Base-by-base conservation (phyloP, 1,284 basidiomycete genomes). In the Sporisorium scitamineum region DNA sequence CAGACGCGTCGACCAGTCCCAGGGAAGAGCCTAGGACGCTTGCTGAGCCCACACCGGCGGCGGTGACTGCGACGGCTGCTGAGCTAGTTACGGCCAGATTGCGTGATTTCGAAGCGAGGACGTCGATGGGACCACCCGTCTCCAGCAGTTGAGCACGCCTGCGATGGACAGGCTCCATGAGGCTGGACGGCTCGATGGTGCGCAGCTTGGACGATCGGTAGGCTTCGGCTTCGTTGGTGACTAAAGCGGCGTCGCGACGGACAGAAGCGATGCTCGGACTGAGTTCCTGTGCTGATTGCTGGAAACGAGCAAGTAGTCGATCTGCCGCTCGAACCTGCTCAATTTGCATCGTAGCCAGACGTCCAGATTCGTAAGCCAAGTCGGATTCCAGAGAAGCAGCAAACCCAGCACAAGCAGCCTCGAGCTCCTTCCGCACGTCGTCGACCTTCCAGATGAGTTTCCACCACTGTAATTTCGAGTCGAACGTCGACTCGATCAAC, bases 391-490 rank as follows among this genome's bases (percentile, higher is more conserved):
- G 68, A 13, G 76, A 69, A 9, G 57, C 58, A 8, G 80, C 80
- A 56, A 80, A 81, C 34, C 78, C 72, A 34, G 67, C 65, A 34
- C 78, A 76, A 1, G 80, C 74, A 2, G 61, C 45, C 29, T 79
- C 76, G 39, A 82, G 64, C 44, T 82, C 76, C 39, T 78, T 65
- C 18, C 80, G 60, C 27, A 83, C 64, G 51, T 82, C 80, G 42
- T 83, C 81, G 9, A 81, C 74, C 53, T 79, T 80, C 76, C 81
- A 80, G 7, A 73, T 44, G 14, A 83, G 58, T 58, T 76, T 78
- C 80, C 81, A 83, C 81, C 81, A 83, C 44, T 81, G 71, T 61
- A 83, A 61, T 20, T 72, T 68, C 10, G 31, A 29, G 18, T 70
- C 63, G 16, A 83, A 71, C 5, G 80, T 77, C 5, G 54, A 44